Evolutionary conservation across 805 yeast genomes (phyloP).

Genomic region (Pichia nakasei): DNA sequence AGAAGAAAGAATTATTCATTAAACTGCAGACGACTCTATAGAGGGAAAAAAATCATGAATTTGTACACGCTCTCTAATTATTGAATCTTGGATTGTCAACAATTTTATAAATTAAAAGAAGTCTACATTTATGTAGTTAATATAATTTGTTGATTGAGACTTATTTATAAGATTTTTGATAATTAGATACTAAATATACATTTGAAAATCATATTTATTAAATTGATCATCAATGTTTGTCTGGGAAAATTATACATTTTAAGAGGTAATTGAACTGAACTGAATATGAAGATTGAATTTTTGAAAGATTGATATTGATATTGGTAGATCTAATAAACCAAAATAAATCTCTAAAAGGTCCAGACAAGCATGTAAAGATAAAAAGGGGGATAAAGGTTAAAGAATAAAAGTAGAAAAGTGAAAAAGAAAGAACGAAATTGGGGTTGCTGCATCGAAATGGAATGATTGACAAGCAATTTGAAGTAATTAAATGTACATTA

Average conservation of each 20-base stretch:
- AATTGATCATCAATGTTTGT: not conserved
- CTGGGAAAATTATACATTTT: not conserved
- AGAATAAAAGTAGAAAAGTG: not conserved
- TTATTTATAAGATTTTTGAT: not conserved
- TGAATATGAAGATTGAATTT: too few relatives aligned
- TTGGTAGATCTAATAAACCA: not conserved
- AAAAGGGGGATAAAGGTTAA: not conserved
- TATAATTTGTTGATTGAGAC: too few relatives aligned
- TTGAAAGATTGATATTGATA: not conserved
- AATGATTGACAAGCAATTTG: too few relatives aligned
- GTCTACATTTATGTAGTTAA: too few relatives aligned
- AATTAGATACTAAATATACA: conserved; percentile 9
- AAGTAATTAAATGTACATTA: too few relatives aligned
- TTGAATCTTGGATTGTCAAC: too few relatives aligned
- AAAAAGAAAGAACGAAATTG: not conserved
- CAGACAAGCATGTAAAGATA: not conserved
- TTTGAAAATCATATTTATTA: not conserved
- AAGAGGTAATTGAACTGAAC: not conserved
- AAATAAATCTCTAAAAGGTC: not conserved
- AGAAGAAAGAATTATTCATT: too few relatives aligned
- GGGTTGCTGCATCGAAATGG: not conserved
- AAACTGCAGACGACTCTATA: too few relatives aligned
- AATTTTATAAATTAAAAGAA: too few relatives aligned
- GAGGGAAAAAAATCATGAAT: too few relatives aligned
- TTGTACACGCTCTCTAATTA: too few relatives aligned